A percentile compares a stretch with the other conserved stretches of the same genome.
phyloP scores from a whole-genome alignment of 176 grass and related monocot genomes.

The Areca catechu region DNA sequence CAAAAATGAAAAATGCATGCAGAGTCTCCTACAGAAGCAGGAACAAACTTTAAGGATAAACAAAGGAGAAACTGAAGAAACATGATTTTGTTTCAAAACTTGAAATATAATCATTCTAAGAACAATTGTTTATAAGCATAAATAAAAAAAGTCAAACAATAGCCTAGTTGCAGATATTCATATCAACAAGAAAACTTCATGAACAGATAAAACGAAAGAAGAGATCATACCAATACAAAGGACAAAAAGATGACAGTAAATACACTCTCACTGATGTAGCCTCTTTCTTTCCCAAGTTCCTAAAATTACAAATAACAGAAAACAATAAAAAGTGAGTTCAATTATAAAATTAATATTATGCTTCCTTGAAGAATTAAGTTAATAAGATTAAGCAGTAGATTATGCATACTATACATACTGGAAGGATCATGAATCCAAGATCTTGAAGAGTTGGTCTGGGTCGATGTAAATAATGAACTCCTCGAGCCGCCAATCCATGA shows the following conservation, averaged over 20 bases:
- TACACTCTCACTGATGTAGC: conserved; percentile 82
- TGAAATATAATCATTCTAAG: no score
- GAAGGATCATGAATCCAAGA: conserved; percentile 90
- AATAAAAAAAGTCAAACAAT: no score
- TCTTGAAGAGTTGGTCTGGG: conserved; percentile 87
- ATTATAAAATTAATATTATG: neutral
- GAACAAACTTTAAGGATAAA: neutral
- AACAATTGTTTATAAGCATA: no score
- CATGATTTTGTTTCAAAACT: no score
- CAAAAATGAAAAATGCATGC: no score
- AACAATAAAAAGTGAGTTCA: neutral
- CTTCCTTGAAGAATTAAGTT: neutral
- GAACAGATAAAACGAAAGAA: conserved; percentile 19
- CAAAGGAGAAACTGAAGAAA: no score
- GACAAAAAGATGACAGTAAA: conserved; percentile 85
- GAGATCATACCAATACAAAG: conserved; percentile 62
- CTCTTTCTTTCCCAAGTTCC: conserved; percentile 81
- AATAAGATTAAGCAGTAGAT: neutral
- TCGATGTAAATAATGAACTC: conserved; percentile 94
- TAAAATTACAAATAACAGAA: conserved; percentile 23
- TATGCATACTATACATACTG: conserved; percentile 37
- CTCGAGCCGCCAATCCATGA: conserved; percentile 90
- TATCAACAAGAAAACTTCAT: no score
- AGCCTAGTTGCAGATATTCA: no score
- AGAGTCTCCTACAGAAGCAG: neutral